Base-by-base conservation (phyloP, 176 grass and related monocot genomes). In the Musa itinerans region DNA sequence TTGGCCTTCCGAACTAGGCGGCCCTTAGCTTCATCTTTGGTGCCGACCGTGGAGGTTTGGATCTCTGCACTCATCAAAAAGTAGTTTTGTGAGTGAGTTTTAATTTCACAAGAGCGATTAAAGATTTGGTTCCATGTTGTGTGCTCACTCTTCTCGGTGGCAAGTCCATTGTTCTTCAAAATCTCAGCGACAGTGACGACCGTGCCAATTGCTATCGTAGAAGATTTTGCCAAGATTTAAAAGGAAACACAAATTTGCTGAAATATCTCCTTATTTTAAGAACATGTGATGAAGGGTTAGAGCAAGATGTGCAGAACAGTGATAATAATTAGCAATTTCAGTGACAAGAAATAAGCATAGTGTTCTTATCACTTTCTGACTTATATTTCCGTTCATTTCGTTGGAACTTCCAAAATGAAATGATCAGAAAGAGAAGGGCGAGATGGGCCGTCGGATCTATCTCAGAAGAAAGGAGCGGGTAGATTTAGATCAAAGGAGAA, bases 101-200 rank as follows among this genome's bases (percentile, higher is more conserved):
- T 70, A 23, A 70, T 16, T 50, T 16, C 26, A 34, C 7, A 13
- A 29, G 48, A n/a, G 74, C 14, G 1, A 26, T 53, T 20, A 1
- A 24, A 10, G 29, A 54, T 79, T 71, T n/a, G 8, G 3, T 57
- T 7, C 69, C 15, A 7, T 50, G 22, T 11, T n/a, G 0, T 3
- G 0, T 67, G 34, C 68, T 82, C 83, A 91, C 90, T 93, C 79
- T 90, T 97, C 75, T 92, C 83, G 16, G 71, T 93, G 78, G 93
- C 93, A 2, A 91, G 72, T 59, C 88, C 90, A 68, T 85, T 97
- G 75, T 93, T 92, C 84, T 97, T 97, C 62, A 90, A 81, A 69
- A 97, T 97, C 76, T 97, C 93, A 12, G 90, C 88, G 54, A 97
- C 93, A 20, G 90, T 97, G 5, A 93, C 93, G 10, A 97, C 90